Conservation (phyloP, 495 filamentous ascomycete genomes). For the Talaromyces wortmannii region DNA sequence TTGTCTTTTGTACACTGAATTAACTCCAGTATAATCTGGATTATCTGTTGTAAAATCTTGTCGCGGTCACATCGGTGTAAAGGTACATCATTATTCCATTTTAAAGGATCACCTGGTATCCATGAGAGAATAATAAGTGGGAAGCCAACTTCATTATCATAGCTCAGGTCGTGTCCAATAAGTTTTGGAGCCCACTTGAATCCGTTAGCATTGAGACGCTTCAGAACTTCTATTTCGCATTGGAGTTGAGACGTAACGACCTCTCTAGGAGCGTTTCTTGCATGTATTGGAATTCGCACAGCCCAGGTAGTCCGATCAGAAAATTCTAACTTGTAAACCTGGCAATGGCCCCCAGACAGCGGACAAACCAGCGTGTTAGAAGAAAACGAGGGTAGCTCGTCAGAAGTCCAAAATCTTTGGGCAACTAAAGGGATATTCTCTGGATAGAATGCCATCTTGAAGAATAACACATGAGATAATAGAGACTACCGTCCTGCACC, state of each 20-base stretch:
- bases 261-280: constrained; percentile 1
- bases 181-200: constrained; percentile 11
- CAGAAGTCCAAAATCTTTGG: not conserved
- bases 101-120: constrained; percentile 7
- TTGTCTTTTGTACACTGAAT: not conserved
- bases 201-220: constrained; percentile 4
- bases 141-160: constrained; percentile 7
- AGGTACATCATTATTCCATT: constrained; percentile 5
- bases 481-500: no score
- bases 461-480: not conserved
- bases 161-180: constrained; percentile 5
- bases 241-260: constrained; percentile 5
- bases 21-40: not conserved
- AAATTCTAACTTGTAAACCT: constrained; percentile 10
- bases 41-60: not conserved
- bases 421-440: not conserved
- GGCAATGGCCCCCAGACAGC: constrained; percentile 4
- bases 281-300: constrained; percentile 8
- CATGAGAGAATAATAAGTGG: constrained; percentile 8
- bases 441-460: not conserved
- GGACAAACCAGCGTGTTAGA: not conserved
- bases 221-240: constrained; percentile 1
- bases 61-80: constrained; percentile 1
- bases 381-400: not conserved
- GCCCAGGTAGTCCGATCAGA: constrained; percentile 10